Evolutionary conservation across 2,329 filamentous ascomycete species (phyloP).

Genomic region (Cercospora nicotianae): DNA sequence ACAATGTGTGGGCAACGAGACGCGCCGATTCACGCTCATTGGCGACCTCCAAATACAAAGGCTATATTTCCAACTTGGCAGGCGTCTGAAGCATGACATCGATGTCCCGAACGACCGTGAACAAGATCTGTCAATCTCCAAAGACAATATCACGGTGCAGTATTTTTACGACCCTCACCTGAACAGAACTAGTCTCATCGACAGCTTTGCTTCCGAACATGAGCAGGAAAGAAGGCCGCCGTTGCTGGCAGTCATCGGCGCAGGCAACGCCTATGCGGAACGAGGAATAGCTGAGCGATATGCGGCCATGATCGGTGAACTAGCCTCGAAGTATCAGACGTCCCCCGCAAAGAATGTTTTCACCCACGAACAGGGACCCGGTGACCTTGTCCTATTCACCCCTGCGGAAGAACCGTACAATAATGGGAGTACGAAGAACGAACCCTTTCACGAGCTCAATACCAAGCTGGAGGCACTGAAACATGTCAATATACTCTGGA

Average conservation of each 20-base stretch:
- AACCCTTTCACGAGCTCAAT: conserved; percentile 52
- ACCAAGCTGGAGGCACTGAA: conserved; percentile 48
- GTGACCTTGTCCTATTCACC: conserved; percentile 45
- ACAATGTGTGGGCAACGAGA: conserved; percentile 49
- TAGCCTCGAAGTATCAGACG: conserved; percentile 36
- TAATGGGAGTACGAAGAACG: conserved; percentile 39
- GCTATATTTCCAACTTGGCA: conserved; percentile 59
- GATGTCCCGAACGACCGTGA: conserved; percentile 42
- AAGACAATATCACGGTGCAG: conserved; percentile 51
- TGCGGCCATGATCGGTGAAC: conserved; percentile 48
- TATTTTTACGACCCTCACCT: conserved; percentile 66
- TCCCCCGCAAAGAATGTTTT: conserved; percentile 23
- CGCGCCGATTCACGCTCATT: conserved; percentile 57
- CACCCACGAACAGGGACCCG: conserved; percentile 20
- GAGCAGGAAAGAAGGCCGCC: conserved; percentile 35
- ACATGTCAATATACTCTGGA: conserved; percentile 50
- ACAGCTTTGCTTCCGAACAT: conserved; percentile 45
- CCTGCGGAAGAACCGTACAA: conserved; percentile 49
- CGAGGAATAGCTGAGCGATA: conserved; percentile 50
- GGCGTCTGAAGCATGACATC: conserved; percentile 47
- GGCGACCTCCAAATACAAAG: conserved; percentile 63
- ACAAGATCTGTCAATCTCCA: conserved; percentile 48
- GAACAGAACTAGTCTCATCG: conserved; percentile 50
- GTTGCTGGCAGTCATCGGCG: conserved; percentile 54
- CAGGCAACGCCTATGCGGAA: conserved; percentile 58